These are phyloP conservation scores for Conoideocrella luteorostrata DNA, from an alignment of 2,329 filamentous ascomycete genomes.

Conservation along the genomic window DNA sequence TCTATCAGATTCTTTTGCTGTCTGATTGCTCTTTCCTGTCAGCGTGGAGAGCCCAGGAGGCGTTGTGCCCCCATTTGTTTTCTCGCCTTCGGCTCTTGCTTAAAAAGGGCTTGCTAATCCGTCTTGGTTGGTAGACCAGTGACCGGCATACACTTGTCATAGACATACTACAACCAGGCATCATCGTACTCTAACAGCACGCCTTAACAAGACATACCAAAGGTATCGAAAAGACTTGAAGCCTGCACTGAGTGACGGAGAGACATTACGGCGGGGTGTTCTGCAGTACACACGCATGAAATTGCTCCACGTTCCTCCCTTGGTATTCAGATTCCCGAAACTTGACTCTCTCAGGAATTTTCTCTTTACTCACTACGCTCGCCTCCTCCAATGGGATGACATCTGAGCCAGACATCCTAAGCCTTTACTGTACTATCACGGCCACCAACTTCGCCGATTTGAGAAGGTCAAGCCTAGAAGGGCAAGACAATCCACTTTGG, in stretches of 20 bases:
- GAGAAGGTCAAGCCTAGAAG: slow-evolving; percentile 14
- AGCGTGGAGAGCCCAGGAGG: too few relatives aligned
- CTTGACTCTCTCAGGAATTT: slow-evolving; percentile 12
- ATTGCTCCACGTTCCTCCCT: slow-evolving; percentile 15
- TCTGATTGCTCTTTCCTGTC: too few relatives aligned
- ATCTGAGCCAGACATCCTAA: slow-evolving; percentile 16
- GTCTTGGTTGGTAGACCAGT: slow-evolving; percentile 8
- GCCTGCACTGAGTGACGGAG: slow-evolving; percentile 5
- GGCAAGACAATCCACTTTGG: slow-evolving; percentile 16
- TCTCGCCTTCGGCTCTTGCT: slow-evolving; percentile 5
- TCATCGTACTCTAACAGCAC: background rate
- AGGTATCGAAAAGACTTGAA: background rate
- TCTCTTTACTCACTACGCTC: slow-evolving; percentile 13
- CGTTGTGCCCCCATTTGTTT: too few relatives aligned
- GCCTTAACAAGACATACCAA: background rate
- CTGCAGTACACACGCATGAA: slow-evolving; percentile 13
- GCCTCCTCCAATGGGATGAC: slow-evolving; percentile 14
- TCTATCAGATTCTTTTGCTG: too few relatives aligned
- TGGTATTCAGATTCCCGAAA: slow-evolving; percentile 11
- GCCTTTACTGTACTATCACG: slow-evolving; percentile 12
- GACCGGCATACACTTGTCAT: background rate
- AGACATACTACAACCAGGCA: slow-evolving; percentile 1
- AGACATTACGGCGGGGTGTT: slow-evolving; percentile 10
- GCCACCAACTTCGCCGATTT: slow-evolving; percentile 17
- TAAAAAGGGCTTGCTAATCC: slow-evolving; percentile 10